A percentile compares a stretch with the other conserved stretches of the same genome.
These are phyloP conservation scores for Chrysoporthe cubensis DNA, from an alignment of 2,329 filamentous ascomycete species.

Conservation along the genomic window DNA sequence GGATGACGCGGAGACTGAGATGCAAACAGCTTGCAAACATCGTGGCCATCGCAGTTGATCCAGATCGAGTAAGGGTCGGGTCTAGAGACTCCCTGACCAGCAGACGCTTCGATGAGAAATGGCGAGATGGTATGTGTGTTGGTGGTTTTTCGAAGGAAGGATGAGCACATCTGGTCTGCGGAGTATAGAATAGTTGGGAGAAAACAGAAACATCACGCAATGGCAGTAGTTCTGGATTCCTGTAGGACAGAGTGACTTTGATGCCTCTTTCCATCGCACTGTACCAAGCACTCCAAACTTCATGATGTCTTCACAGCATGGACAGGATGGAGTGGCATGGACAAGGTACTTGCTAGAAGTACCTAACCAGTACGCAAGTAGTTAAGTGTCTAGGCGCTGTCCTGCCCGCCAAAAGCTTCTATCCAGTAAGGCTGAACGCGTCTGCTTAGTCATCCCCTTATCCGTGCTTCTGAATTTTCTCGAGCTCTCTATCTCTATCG, in stretches of 20 bases:
- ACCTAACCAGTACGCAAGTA: too few relatives aligned
- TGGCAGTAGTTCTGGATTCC: not conserved
- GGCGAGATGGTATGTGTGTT: not conserved
- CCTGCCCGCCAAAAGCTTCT: not conserved
- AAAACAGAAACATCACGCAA: not conserved
- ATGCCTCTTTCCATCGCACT: not conserved
- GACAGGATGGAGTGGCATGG: too few relatives aligned
- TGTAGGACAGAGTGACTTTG: not conserved
- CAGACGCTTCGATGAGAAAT: not conserved
- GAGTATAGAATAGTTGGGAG: not conserved
- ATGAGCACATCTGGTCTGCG: not conserved
- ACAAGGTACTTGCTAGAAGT: too few relatives aligned
- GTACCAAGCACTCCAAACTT: too few relatives aligned
- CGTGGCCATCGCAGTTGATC: not conserved
- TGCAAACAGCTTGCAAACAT: not conserved
- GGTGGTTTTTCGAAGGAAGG: not conserved
- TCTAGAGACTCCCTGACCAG: not conserved
- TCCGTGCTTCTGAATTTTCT: slow-evolving; percentile 5
- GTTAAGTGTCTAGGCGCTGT: too few relatives aligned
- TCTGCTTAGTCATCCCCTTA: slow-evolving; percentile 13
- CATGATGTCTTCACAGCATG: too few relatives aligned
- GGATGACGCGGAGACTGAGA: slow-evolving; percentile 31
- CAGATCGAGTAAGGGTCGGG: not conserved
- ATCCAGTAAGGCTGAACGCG: not conserved
- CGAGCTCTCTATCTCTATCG: slow-evolving; percentile 1